phyloP scores from a whole-genome alignment of 306 rosid species.

The Lathyrus tuberosus region DNA sequence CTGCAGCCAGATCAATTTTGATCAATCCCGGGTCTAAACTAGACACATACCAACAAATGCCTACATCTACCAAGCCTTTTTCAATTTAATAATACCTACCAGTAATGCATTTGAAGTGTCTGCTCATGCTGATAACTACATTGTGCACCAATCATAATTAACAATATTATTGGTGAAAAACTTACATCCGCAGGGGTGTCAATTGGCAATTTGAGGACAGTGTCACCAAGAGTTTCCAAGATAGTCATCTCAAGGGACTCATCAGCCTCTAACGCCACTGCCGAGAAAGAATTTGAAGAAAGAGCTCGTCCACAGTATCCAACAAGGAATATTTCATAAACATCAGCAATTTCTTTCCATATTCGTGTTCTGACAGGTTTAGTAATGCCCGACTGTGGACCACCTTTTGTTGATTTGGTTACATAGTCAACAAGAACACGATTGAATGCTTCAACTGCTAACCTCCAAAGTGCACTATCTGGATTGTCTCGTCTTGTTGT shows the following conservation, averaged over 20 bases:
- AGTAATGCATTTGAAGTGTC: slow-evolving; percentile 12
- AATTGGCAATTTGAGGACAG: slow-evolving; percentile 67
- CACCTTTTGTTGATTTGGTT: slow-evolving; percentile 48
- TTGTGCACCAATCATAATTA: slow-evolving; percentile 21
- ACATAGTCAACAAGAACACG: slow-evolving; percentile 65
- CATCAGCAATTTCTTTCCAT: slow-evolving; percentile 97
- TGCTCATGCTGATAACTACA: slow-evolving; percentile 12
- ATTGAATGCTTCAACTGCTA: slow-evolving; percentile 81
- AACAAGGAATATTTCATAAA: slow-evolving; percentile 88
- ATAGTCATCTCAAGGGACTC: slow-evolving; percentile 87
- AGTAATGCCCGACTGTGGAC: slow-evolving; percentile 56
- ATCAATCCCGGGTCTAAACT: slow-evolving; percentile 22
- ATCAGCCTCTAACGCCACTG: slow-evolving; percentile 63
- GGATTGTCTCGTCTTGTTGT: slow-evolving; percentile 95
- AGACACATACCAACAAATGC: slow-evolving; percentile 16
- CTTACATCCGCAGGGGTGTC: slow-evolving; percentile 87
- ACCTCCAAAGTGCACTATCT: slow-evolving; percentile 87
- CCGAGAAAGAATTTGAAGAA: slow-evolving; percentile 75
- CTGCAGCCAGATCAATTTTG: slow-evolving; percentile 12
- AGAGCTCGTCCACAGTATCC: slow-evolving; percentile 98
- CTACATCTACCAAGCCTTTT: slow-evolving; percentile 14
- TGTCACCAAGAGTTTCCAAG: slow-evolving; percentile 79
- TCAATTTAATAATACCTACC: slow-evolving; percentile 26
- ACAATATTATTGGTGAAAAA: slow-evolving; percentile 36
- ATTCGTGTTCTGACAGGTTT: slow-evolving; percentile 74